phyloP scores from a whole-genome alignment of 2,329 filamentous ascomycete species.

The Aphanoascus verrucosus region DNA sequence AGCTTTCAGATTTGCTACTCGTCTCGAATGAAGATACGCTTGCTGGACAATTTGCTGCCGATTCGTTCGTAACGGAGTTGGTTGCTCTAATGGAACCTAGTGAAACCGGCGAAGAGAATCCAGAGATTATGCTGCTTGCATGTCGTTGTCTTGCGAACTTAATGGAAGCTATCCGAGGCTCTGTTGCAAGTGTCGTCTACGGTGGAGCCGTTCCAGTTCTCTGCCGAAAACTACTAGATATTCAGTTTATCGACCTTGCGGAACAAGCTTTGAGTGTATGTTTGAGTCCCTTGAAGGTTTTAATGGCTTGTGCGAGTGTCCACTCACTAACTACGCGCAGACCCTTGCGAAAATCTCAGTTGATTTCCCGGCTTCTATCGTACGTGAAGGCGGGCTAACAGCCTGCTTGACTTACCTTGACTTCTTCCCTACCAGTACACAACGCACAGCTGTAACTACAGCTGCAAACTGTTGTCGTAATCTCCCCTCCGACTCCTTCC shows the following conservation, averaged over 20 bases:
- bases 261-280: conserved; percentile 81
- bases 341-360: conserved; percentile 95
- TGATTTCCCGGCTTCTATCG: conserved; percentile 89
- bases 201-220: conserved; percentile 91
- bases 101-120: conserved; percentile 78
- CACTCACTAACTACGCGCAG: conserved; percentile 23
- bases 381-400: conserved; percentile 85
- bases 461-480: conserved; percentile 97
- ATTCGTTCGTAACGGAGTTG: conserved; percentile 90
- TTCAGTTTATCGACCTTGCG: conserved; percentile 92
- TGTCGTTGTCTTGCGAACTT: conserved; percentile 92
- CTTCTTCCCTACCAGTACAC: conserved; percentile 94
- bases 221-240: conserved; percentile 89
- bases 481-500: conserved; percentile 86
- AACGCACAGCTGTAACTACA: conserved; percentile 90
- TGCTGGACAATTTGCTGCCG: conserved; percentile 86
- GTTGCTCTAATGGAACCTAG: conserved; percentile 84
- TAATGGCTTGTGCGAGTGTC: not conserved
- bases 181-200: conserved; percentile 91
- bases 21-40: conserved; percentile 96
- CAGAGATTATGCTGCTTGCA: conserved; percentile 92
- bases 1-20: conserved; percentile 82
- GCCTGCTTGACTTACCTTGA: conserved; percentile 95
- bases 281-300: conserved; percentile 14
- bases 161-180: conserved; percentile 91